Base-by-base conservation (phyloP, 495 filamentous ascomycete genomes). In the Pyronema omphalodes region DNA sequence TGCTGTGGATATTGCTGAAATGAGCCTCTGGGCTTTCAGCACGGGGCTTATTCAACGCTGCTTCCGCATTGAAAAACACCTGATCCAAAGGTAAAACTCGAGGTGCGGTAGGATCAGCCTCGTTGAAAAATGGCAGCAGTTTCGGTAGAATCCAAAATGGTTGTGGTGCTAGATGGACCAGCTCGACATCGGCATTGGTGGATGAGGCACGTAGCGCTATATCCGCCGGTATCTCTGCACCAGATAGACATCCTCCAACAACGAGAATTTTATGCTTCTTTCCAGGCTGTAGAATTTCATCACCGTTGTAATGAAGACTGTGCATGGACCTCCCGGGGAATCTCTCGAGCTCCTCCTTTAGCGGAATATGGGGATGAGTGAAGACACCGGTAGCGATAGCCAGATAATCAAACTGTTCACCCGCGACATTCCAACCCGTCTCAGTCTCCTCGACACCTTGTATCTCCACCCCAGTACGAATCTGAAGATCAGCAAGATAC, bases 181-280 rank as follows among this genome's bases (percentile, higher is more conserved):
- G 68, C 14, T 75, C 68, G 52, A 75, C 60, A 56, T 67, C 64
- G 9, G 66, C 66, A 1, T 51, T 29, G 56, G 52, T 67, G 17
- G 79, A 77, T 0, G 83, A 86, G 3, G 86, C 65, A 48, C 83
- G 76, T 14, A 80, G 70, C 11, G 85, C 86, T 36, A 88, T 71
- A 3, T 78, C 75, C 17, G 80, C 78, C 6, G 83, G 84, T 40
- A 80, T 77, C 69, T 93, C 87, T 7, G 79, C 74, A 0, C 84
- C 85, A 14, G 83, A 89, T 75, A 93, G 86, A 53, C 84, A 83
- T 1, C 86, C 86, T 3, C 87, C 87, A 7, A 89, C 73, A 11
- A 94, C 74, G 3, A 88, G 73, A 47, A 93, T 76, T 59, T 81
- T 83, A n/a, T 75, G 72, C 0, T 66, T 66, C 12, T 58, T 66